Evolutionary conservation across 192 early-diverging fungal genomes (phyloP).

Genomic region (Entophlyctis helioformis): DNA sequence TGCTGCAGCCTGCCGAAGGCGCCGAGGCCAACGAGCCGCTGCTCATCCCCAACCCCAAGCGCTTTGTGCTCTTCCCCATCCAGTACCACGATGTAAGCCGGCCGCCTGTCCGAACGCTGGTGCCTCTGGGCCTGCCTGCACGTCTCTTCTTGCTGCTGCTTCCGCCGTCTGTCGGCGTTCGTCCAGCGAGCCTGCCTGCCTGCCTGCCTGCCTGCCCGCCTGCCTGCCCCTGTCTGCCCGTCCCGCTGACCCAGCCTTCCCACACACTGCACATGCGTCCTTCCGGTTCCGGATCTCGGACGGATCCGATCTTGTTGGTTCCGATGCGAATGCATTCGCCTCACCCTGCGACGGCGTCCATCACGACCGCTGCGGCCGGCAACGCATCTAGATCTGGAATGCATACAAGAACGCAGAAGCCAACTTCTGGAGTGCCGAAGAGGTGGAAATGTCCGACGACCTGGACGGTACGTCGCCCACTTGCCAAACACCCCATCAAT

Average conservation of each 20-base stretch:
- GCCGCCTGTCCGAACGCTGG: too few species aligned
- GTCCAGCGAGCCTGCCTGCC: not conserved
- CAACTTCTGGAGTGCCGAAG: conserved; percentile 95
- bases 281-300: too few species aligned
- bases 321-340: not conserved
- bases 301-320: not conserved
- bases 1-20: not conserved
- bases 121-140: not conserved
- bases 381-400: conserved; percentile 63
- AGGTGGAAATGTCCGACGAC: conserved; percentile 89
- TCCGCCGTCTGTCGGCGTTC: not conserved
- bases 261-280: too few species aligned
- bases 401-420: conserved; percentile 96
- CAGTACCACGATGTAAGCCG: conserved; percentile 31
- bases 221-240: not conserved
- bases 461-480: conserved; percentile 20
- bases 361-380: not conserved
- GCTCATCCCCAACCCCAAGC: conserved; percentile 14
- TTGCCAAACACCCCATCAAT: not conserved
- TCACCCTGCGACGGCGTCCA: not conserved
- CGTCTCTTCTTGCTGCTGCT: not conserved
- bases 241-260: too few species aligned
- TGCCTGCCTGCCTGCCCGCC: not conserved
- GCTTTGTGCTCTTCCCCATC: conserved; percentile 43
- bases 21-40: conserved; percentile 22